Base-by-base conservation (phyloP, 352 stramenopile species). In the Thalassiosira hispida region DNA sequence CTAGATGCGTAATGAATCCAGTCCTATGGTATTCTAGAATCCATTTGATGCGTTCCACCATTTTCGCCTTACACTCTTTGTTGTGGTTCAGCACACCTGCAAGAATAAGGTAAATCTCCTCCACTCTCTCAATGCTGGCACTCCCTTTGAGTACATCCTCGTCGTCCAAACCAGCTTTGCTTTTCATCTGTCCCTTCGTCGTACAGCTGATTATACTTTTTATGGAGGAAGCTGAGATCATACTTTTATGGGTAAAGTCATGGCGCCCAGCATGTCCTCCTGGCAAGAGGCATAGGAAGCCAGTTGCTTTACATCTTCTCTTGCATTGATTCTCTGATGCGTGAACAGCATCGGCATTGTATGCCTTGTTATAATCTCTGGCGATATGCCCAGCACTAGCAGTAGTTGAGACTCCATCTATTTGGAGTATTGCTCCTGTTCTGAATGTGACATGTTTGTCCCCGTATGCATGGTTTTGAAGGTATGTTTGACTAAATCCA, bases 81-180 rank as follows among this genome's bases (percentile, higher is more conserved):
- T 8, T 38, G 8, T 38, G 31, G 8, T 8, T 8, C 31, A 38
- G 31, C 8, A 8, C 31, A 9, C 3, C 31, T 8, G 31, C 31
- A 38, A 38, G 31, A 8, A 38, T 38, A 9, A 8, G 8, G 8
- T 38, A 38, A 8, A 38, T 38, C 8, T 51, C 29, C 49, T 20
- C 1, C 5, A 31, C 27, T 59, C 22, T n/a, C 12, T 44, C 14
- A 20, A 70, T 46, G 22, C 40, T 70, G 3, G 14, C 11, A 14
- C n/a, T 18, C 16, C 61, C 61, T 59, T 59, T 70, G 18, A 47
- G 9, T 7, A 42, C 25, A 33, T 59, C 42, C 40, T 70, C 61
- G 23, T 70, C 61, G 42, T 70, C 61, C 31, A 70, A 33, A 2
- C 61, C 61, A 9, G 20, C 38, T 23, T 20, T 23, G 49, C 61